Evolutionary conservation across 2,329 filamentous ascomycete genomes (phyloP).

Genomic region (Coccinonectria pachysandricola): DNA sequence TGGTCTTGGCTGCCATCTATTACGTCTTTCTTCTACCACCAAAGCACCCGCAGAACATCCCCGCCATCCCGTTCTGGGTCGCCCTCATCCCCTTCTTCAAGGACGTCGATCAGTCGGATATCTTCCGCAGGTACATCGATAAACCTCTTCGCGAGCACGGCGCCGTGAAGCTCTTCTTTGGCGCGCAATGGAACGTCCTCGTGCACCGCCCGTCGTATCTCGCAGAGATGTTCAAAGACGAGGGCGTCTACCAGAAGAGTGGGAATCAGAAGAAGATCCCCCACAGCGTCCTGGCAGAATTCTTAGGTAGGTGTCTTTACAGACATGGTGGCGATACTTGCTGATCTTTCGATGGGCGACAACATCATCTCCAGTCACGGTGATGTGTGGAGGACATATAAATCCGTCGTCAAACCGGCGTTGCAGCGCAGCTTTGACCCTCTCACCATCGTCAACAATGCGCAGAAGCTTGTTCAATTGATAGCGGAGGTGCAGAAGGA

Average conservation of each 20-base stretch:
- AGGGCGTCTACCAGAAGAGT: conserved; percentile 25
- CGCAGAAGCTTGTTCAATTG: conserved; percentile 15
- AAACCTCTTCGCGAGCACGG: conserved; percentile 28
- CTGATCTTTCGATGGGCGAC: too few species aligned
- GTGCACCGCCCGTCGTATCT: conserved; percentile 34
- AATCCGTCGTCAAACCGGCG: conserved; percentile 25
- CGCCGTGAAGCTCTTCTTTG: conserved; percentile 39
- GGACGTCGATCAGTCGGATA: conserved; percentile 32
- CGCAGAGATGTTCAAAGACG: conserved; percentile 26
- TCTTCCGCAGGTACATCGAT: conserved; percentile 29
- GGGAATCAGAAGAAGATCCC: conserved; percentile 33
- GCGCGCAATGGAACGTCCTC: conserved; percentile 37
- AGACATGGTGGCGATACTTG: too few species aligned
- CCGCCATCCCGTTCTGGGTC: conserved; percentile 33
- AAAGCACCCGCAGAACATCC: conserved; percentile 26
- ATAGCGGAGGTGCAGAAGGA: conserved; percentile 20
- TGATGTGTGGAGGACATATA: conserved; percentile 25
- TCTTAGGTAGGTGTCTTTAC: too few species aligned
- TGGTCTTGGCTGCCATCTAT: conserved; percentile 3
- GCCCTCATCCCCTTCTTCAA: conserved; percentile 30
- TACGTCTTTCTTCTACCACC: conserved; percentile 13
- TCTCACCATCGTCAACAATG: conserved; percentile 15
- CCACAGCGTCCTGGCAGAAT: conserved; percentile 24
- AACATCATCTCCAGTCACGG: conserved; percentile 30
- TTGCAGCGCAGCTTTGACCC: conserved; percentile 20